phyloP scores from a whole-genome alignment of 345 rosid species.

The Citrus mangshanensis region DNA sequence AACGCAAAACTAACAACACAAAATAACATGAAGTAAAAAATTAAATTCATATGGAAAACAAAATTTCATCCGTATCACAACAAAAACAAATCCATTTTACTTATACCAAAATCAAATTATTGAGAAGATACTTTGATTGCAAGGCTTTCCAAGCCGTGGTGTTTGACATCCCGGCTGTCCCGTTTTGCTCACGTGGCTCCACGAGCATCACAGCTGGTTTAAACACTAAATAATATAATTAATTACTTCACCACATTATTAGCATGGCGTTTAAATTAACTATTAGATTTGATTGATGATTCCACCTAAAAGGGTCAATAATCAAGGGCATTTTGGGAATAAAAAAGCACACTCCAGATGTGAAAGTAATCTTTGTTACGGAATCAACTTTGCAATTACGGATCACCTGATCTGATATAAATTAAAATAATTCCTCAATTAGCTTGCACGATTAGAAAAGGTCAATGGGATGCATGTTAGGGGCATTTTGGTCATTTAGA shows the following conservation, averaged over 20 bases:
- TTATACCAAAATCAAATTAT: background rate
- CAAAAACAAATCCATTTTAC: background rate
- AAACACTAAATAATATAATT: no score
- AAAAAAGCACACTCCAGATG: background rate
- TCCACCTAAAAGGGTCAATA: background rate
- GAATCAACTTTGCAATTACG: background rate
- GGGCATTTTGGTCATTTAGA: conserved; percentile 32
- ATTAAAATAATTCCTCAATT: background rate
- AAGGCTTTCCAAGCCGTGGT: conserved; percentile 13
- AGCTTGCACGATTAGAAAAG: conserved; percentile 24
- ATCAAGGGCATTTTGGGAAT: conserved; percentile 13
- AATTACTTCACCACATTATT: background rate
- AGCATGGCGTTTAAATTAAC: background rate
- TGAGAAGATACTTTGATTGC: conserved; percentile 1
- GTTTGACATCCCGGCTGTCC: conserved; percentile 23
- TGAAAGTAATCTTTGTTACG: background rate
- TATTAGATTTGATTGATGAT: background rate
- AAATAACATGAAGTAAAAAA: no score
- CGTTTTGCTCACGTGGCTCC: conserved; percentile 26
- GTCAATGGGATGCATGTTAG: conserved; percentile 30
- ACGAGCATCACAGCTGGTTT: conserved; percentile 11
- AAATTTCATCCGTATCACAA: background rate
- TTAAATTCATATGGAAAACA: background rate
- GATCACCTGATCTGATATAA: conserved; percentile 3
- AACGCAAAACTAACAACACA: no score